A percentile compares a stretch with the other conserved stretches of the same genome.
Conservation (phyloP, 2,329 filamentous ascomycete species). For the Ophiostoma montium region DNA sequence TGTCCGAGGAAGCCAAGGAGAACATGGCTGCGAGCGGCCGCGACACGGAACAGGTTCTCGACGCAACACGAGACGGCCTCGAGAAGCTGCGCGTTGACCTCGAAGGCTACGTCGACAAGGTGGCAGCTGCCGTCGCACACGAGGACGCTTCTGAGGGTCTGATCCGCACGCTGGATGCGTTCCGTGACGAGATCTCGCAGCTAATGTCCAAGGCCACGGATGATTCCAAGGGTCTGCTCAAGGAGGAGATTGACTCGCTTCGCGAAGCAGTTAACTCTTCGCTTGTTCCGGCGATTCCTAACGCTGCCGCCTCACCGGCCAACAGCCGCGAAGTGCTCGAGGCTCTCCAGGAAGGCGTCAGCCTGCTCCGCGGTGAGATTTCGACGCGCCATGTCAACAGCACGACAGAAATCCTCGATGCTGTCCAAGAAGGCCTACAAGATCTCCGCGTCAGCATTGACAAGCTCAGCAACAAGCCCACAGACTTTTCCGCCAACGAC, state of each 20-base stretch:
- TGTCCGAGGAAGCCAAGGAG: constrained; percentile 55
- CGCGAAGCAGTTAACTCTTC: constrained; percentile 62
- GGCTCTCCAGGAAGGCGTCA: constrained; percentile 57
- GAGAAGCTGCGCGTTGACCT: constrained; percentile 70
- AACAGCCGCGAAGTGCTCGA: constrained; percentile 55
- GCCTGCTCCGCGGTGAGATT: constrained; percentile 61
- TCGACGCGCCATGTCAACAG: constrained; percentile 50
- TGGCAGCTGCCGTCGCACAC: constrained; percentile 53
- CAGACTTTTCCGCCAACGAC: constrained; percentile 71
- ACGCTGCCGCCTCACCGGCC: constrained; percentile 22
- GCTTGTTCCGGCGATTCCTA: constrained; percentile 41
- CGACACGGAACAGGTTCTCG: constrained; percentile 78
- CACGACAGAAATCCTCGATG: constrained; percentile 78
- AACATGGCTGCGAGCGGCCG: constrained; percentile 65
- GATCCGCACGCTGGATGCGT: constrained; percentile 49
- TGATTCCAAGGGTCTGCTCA: constrained; percentile 53
- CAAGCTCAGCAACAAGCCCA: constrained; percentile 59
- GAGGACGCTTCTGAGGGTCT: constrained; percentile 66
- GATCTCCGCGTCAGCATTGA: constrained; percentile 68
- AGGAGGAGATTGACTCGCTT: constrained; percentile 69
- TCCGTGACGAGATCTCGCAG: constrained; percentile 51
- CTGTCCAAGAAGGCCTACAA: constrained; percentile 75
- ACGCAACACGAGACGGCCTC: constrained; percentile 76
- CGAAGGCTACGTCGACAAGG: constrained; percentile 64
- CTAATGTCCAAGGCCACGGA: constrained; percentile 37